phyloP scores from a whole-genome alignment of 2,329 filamentous ascomycete genomes.

The Diaporthe australafricana region DNA sequence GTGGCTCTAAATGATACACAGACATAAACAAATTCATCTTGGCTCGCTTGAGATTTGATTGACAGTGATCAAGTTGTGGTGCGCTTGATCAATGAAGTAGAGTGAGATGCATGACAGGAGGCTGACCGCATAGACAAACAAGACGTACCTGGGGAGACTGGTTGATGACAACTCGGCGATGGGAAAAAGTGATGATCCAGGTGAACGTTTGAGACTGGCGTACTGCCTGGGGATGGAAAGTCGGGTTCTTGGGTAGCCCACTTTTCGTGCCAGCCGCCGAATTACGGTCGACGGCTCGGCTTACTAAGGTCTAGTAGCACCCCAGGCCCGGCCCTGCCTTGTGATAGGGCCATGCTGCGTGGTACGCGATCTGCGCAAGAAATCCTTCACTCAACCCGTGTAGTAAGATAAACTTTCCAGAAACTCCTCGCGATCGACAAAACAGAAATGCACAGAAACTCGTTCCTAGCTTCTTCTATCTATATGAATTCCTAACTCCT shows the following conservation, averaged over 20 bases:
- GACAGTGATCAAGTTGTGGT: conserved; percentile 10
- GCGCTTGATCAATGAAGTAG: conserved; percentile 8
- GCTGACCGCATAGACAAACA: conserved; percentile 11
- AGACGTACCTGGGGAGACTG: conserved; percentile 34
- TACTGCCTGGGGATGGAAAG: conserved; percentile 15
- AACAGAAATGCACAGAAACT: not conserved
- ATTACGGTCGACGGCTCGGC: not conserved
- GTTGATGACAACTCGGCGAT: conserved; percentile 32
- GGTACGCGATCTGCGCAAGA: not conserved
- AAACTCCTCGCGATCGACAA: not conserved
- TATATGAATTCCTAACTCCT: not conserved
- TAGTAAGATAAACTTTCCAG: not conserved
- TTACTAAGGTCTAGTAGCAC: not conserved
- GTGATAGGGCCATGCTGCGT: not conserved
- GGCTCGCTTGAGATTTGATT: not conserved
- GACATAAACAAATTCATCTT: conserved; percentile 22
- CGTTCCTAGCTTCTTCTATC: not conserved
- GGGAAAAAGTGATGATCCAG: conserved; percentile 38
- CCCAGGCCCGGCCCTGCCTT: not conserved
- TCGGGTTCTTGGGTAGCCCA: no score
- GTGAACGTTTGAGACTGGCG: conserved; percentile 27
- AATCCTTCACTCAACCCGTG: not conserved
- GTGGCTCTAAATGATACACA: conserved; percentile 26
- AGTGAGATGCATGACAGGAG: conserved; percentile 1
- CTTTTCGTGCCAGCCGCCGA: no score